Base-by-base conservation (phyloP, 2,329 filamentous ascomycete species). In the Thelonectria olida region DNA sequence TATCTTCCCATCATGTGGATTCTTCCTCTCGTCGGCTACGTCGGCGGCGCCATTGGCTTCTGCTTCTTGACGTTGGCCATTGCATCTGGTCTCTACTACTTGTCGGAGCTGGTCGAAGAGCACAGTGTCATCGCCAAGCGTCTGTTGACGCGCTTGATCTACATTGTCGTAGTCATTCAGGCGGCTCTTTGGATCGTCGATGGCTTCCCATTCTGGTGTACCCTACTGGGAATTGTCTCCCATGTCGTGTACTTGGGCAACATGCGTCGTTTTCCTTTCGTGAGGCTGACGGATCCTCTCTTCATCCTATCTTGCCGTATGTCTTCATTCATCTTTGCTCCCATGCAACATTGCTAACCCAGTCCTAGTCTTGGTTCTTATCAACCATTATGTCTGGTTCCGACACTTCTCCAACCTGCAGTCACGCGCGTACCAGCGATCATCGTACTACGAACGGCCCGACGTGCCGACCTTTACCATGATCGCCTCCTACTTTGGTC, bases 361-460 rank as follows among this genome's bases (percentile, higher is more conserved):
- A n/a, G 20, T n/a, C 19, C 17, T 60, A 93, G 89, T 88, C 3
- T 85, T 98, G 31, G 96, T 99, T 10, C 83, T 97, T 2, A 71
- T 91, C 34, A 97, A 99, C 78, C 96, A 99, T 77, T 97, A 93
- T 79, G 83, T 97, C 51, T 99, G 96, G 95, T 98, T 99, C 83
- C 88, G 87, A 58, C 90, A 98, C 79, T 99, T 99, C 78, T 95
- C 91, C 61, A 79, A 83, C 56, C 82, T 85, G 56, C 85, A 90
- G 65, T 77, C 85, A 48, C 79, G 78, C 54, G 81, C 88, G 3
- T 88, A 89, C 77, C 79, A 84, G 57, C 82, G 85, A 71, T 81
- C 84, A 4, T 85, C 87, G 54, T 84, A 86, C 74, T 90, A 91
- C 74, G 87, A 92, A 66, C 81, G 83, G 59, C 80, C 82, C 56